Evolutionary conservation across 768 basidiomycete genomes (phyloP), one percentile per base, ranked within the genome.

Genomic region (Termitomyces sp.): DNA sequence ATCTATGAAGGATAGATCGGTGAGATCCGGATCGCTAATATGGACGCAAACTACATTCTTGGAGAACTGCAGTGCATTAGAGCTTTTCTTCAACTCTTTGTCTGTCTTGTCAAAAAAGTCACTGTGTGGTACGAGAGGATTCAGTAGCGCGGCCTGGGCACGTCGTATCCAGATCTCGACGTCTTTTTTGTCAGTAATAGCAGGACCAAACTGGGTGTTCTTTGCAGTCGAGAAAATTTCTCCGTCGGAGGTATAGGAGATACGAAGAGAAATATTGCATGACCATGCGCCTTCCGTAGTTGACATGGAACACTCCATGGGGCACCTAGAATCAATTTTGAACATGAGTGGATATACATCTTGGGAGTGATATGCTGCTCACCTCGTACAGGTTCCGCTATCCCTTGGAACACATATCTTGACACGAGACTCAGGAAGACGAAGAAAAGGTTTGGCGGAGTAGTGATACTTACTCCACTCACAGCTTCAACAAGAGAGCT

Each of bases 351-450:
- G 34, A 32, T 3, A 16, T 43, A 28, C 19, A 32, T 51, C 9
- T 45, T 54, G 42, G 25, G 23, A 19, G 8, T 21, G 32, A 35
- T 54, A 27, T 34, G 12, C 11, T 34, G 34, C 46, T 46, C 57
- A 79, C 83, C 81, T 71, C 0, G 82, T 84, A 52, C 83, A 84
- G 0, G 82, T 84, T 21, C 82, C 82, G 42, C 79, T 80, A 41
- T 84, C 84, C 32, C 84, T 71, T 11, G 84, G 84, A 28, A 86
- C 83, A 48, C 69, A 80, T 30, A 85, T 80, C 84, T 85, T n/a
- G n/a, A 30, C 41, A 39, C 0, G 11, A 40, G 10, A 3, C 10
- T 41, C 3, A 45, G 43, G 25, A 34, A 46, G 19, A 5, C 10
- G 19, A 21, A 19, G n/a, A 30, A 23, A 12, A 8, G 5, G 39